These are phyloP conservation scores for Serendipita indica DNA, from an alignment of 768 basidiomycete genomes.

Conservation along the genomic window DNA sequence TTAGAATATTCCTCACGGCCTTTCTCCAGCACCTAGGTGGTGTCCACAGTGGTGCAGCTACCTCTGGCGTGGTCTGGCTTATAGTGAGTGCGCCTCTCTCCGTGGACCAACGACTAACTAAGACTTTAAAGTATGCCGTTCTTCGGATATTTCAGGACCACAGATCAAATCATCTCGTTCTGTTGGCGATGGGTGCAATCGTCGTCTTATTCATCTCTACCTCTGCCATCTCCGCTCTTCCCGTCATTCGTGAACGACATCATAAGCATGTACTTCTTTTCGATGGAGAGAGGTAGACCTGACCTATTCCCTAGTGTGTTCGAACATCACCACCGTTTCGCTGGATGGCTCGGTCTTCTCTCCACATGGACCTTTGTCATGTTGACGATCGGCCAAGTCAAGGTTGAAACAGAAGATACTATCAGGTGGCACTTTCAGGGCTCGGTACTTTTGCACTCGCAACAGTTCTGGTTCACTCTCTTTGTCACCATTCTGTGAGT, in stretches of 20 bases:
- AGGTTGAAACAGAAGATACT: conserved; percentile 7
- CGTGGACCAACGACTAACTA: no score
- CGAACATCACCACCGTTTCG: conserved; percentile 16
- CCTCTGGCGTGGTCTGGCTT: conserved; percentile 14
- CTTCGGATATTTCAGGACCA: not conserved
- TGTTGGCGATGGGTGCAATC: conserved; percentile 14
- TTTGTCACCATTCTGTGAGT: conserved; percentile 16
- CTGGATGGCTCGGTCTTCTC: conserved; percentile 12
- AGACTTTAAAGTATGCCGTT: no score
- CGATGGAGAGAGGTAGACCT: not conserved
- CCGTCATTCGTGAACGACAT: conserved; percentile 12
- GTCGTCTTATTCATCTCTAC: conserved; percentile 14
- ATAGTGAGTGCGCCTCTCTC: conserved; percentile 13
- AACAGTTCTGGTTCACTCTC: conserved; percentile 16
- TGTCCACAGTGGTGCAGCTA: conserved; percentile 16
- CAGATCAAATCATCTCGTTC: not conserved
- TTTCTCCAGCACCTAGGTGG: conserved; percentile 16
- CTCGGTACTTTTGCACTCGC: conserved; percentile 10
- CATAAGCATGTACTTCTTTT: no score
- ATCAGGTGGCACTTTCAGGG: conserved; percentile 13
- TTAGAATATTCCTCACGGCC: conserved; percentile 21
- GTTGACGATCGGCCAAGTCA: conserved; percentile 8
- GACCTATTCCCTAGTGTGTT: conserved; percentile 10
- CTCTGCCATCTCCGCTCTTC: conserved; percentile 14
- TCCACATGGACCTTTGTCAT: conserved; percentile 16